A percentile compares a stretch with the other conserved stretches of the same genome.
These are phyloP conservation scores for Sporothrix humicola DNA, from an alignment of 2,329 filamentous ascomycete genomes.

Conservation along the genomic window DNA sequence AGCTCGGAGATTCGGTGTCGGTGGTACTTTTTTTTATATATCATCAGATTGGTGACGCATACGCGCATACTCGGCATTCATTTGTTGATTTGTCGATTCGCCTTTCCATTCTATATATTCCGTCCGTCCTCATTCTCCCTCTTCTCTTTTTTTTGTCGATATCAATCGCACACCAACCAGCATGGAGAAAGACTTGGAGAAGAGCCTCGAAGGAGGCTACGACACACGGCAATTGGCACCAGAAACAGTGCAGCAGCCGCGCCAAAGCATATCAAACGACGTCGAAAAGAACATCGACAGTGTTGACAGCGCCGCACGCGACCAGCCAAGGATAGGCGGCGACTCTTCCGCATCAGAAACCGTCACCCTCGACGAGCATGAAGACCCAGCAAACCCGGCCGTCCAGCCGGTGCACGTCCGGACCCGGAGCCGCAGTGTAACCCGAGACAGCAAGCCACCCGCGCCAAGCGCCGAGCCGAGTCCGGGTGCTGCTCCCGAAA, in stretches of 20 bases:
- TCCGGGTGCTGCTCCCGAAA: constrained; percentile 34
- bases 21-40: not conserved
- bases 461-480: not conserved
- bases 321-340: constrained; percentile 1
- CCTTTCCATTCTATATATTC: not conserved
- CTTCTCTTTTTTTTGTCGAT: not conserved
- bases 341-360: constrained; percentile 25
- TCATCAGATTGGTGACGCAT: not conserved
- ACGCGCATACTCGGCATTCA: too few species aligned
- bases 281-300: not conserved
- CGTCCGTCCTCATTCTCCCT: not conserved
- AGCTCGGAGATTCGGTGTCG: not conserved
- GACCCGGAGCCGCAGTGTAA: constrained; percentile 19
- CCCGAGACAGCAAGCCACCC: constrained; percentile 23
- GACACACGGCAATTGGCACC: not conserved
- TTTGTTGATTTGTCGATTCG: not conserved
- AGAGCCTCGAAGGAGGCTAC: not conserved
- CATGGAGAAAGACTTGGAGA: constrained; percentile 24
- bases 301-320: not conserved
- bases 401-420: constrained; percentile 4
- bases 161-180: not conserved
- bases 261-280: not conserved
- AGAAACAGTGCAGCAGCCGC: not conserved
- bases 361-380: constrained; percentile 21
- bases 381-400: not conserved